phyloP scores from a whole-genome alignment of 2,329 filamentous ascomycete genomes.

The Aspergillus nomiae region DNA sequence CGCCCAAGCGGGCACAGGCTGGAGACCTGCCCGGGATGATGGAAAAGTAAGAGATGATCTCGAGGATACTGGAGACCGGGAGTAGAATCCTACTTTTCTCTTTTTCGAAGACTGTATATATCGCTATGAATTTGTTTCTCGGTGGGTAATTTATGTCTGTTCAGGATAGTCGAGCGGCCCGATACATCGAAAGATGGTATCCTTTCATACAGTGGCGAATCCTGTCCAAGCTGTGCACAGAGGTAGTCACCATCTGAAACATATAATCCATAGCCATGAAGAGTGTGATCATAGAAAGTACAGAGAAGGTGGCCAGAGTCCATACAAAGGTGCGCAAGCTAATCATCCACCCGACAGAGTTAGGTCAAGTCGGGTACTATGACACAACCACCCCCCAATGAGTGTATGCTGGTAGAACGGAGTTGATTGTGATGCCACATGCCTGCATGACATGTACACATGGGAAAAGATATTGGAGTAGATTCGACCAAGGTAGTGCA shows the following conservation, averaged over 20 bases:
- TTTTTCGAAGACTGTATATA: not conserved
- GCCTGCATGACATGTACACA: not conserved
- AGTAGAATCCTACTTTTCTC: not conserved
- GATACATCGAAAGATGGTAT: not conserved
- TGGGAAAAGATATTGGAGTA: not conserved
- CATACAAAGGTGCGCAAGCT: not conserved
- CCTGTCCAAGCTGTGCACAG: not conserved
- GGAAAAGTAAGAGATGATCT: constrained; percentile 8
- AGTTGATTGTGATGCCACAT: not conserved
- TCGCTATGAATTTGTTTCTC: not conserved
- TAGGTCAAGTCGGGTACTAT: no score
- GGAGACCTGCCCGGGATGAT: constrained; percentile 41
- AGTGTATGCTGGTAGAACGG: not conserved
- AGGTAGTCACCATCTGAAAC: not conserved
- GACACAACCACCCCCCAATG: not conserved
- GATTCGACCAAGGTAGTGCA: not conserved
- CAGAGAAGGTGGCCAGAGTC: not conserved
- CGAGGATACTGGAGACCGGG: not conserved
- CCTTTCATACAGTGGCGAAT: not conserved
- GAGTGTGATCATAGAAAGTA: not conserved
- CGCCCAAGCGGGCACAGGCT: constrained; percentile 62
- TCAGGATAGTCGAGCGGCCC: no score
- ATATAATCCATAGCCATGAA: not conserved
- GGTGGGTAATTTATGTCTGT: not conserved
- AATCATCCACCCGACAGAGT: not conserved